Conservation (phyloP, 192 early-diverging fungal genomes). For the Podila horticola region DNA sequence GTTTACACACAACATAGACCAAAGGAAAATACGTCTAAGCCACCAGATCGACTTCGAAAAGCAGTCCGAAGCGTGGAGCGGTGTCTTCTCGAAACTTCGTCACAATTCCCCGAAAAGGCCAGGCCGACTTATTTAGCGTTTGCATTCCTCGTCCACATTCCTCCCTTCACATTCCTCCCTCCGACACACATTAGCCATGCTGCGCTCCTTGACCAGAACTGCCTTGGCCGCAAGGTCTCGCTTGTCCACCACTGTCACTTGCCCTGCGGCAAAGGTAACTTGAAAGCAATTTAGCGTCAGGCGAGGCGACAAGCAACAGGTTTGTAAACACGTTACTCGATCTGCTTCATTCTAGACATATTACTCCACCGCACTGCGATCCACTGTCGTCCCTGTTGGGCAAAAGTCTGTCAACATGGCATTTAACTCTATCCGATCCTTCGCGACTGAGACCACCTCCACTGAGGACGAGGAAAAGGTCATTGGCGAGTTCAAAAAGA, state of each 20-base stretch:
- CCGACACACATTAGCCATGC: constrained; percentile 7
- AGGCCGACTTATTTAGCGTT: background rate
- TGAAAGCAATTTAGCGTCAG: background rate
- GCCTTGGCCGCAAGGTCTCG: constrained; percentile 32
- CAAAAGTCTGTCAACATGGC: constrained; percentile 12
- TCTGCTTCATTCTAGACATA: constrained; percentile 12
- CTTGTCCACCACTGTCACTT: background rate
- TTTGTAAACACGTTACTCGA: background rate
- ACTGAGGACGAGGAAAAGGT: constrained; percentile 30
- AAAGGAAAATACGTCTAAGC: background rate
- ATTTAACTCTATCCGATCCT: constrained; percentile 39
- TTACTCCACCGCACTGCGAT: constrained; percentile 32
- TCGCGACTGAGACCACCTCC: constrained; percentile 26
- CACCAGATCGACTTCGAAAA: no score
- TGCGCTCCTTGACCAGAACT: constrained; percentile 42
- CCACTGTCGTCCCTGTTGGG: constrained; percentile 20
- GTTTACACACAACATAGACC: background rate
- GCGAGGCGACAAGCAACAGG: background rate
- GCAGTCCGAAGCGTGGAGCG: no score
- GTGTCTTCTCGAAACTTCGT: no score
- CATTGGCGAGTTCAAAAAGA: constrained; percentile 50
- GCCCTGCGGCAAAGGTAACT: constrained; percentile 27
- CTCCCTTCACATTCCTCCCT: background rate
- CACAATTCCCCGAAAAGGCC: no score
- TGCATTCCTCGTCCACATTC: constrained; percentile 2